These are phyloP conservation scores for Epicoccum sorghinum DNA, from an alignment of 2,329 filamentous ascomycete species.

Conservation along the genomic window DNA sequence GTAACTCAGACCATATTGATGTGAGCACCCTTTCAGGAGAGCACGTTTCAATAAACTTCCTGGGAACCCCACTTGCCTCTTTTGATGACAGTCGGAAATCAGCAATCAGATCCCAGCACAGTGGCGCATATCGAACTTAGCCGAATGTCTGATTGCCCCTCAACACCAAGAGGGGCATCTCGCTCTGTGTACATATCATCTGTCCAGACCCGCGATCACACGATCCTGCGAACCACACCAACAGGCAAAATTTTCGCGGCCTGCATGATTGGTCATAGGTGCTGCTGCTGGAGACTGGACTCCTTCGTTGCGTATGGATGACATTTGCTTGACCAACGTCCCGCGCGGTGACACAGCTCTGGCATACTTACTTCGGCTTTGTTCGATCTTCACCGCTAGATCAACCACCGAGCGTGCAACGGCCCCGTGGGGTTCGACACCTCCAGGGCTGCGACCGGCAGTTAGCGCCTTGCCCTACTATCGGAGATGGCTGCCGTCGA, in stretches of 20 bases:
- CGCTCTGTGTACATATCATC: neutral
- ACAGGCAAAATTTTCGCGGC: neutral
- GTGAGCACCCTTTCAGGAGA: slow-evolving; percentile 6
- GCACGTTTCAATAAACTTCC: slow-evolving; percentile 22
- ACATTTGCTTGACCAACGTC: slow-evolving; percentile 9
- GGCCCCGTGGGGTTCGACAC: slow-evolving; percentile 20
- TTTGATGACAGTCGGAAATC: slow-evolving; percentile 23
- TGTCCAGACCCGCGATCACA: slow-evolving; percentile 6
- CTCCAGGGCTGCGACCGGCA: neutral
- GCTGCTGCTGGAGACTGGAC: neutral
- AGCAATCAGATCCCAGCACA: slow-evolving; percentile 29
- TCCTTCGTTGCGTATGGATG: neutral
- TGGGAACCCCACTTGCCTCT: slow-evolving; percentile 38
- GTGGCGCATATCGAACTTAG: slow-evolving; percentile 1
- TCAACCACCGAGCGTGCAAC: slow-evolving; percentile 19
- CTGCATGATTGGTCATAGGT: neutral
- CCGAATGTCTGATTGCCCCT: slow-evolving; percentile 30
- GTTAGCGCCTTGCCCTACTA: neutral
- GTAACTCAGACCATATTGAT: slow-evolving; percentile 9
- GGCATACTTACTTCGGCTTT: slow-evolving; percentile 30
- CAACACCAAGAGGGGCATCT: slow-evolving; percentile 35
- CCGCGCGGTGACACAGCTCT: slow-evolving; percentile 20
- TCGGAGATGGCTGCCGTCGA: neutral
- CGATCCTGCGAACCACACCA: slow-evolving; percentile 11
- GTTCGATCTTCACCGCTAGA: slow-evolving; percentile 31